Base-by-base conservation (phyloP, 768 basidiomycete genomes). In the Mycena chlorophos region DNA sequence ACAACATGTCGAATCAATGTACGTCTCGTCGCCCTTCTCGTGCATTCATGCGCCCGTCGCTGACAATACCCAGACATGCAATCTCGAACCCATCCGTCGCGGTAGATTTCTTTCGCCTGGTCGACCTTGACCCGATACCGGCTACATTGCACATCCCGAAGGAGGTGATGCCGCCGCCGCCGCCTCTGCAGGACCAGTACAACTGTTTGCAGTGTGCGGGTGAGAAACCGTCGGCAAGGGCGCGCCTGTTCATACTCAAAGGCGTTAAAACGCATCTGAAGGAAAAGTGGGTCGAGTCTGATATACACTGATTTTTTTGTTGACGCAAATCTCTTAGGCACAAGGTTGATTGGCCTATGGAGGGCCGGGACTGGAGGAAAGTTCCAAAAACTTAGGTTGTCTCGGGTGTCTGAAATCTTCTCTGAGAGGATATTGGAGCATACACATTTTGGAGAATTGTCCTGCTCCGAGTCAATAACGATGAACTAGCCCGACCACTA, bases 1-100 rank as follows among this genome's bases (percentile, higher is more conserved):
- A 1, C 51, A 60, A 2, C 58, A 60, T 46, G 51, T 55, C 16
- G 49, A 50, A 37, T 22, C 54, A 6, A 8, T 14, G 58, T 59
- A 37, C 22, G 57, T 26, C 16, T 42, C 30, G 17, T 28, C 16
- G 6, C 3, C 3, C 22, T n/a, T 31, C 17, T 4, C 16, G 16
- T n/a, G 17, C 29, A 3, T n/a, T n/a, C 12, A 17, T 16, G 4
- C 27, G 48, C 31, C n/a, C 46, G 20, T 2, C 12, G 14, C 6
- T 19, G 5, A 10, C 3, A 17, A 1, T 6, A 20, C 2, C n/a
- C 17, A 60, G 58, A 0, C 58, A 60, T 27, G 46, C 28, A 13
- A 52, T 60, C 26, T 29, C 20, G 2, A 17, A 52, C 4, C 58
- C 58, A 1, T 40, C 23, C 3, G 51, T 31, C 6, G 50, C 58